Percentiles rank a stretch among this genome's conserved stretches.
phyloP scores from a whole-genome alignment of 805 yeast genomes.

The Metschnikowia sp. region DNA sequence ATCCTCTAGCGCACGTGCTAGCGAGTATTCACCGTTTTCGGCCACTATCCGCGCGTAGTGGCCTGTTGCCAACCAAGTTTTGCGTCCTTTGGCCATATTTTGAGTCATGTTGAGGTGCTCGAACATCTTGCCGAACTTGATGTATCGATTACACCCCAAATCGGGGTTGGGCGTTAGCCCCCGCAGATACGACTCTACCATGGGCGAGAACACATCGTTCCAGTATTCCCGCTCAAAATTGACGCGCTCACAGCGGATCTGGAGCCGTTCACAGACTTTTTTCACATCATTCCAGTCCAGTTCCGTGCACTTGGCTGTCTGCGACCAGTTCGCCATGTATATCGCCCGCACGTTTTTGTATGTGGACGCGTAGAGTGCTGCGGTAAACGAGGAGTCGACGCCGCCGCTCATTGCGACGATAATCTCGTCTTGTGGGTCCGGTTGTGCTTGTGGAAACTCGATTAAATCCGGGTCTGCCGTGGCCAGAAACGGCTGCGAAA shows the following conservation, averaged over 20 bases:
- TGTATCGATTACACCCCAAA: conserved; percentile 76
- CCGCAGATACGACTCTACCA: conserved; percentile 64
- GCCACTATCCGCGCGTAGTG: conserved; percentile 63
- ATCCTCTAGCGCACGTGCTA: conserved; percentile 55
- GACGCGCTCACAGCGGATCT: conserved; percentile 69
- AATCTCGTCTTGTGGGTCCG: conserved; percentile 54
- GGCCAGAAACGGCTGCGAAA: too few species aligned
- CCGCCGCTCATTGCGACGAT: conserved; percentile 95
- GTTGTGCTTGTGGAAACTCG: conserved; percentile 39
- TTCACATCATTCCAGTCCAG: conserved; percentile 86
- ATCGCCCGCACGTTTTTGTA: conserved; percentile 69
- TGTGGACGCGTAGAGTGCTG: conserved; percentile 57
- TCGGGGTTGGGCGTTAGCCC: conserved; percentile 97
- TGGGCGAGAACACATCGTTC: conserved; percentile 88
- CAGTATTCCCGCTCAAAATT: conserved; percentile 91
- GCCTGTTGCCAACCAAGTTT: conserved; percentile 81
- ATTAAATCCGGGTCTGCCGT: too few species aligned
- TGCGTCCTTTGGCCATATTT: conserved; percentile 7
- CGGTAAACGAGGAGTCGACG: conserved; percentile 90
- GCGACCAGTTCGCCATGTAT: conserved; percentile 92
- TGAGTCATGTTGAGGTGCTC: conserved; percentile 42
- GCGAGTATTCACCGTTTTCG: conserved; percentile 29
- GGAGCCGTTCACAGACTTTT: conserved; percentile 54
- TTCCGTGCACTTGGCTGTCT: conserved; percentile 69
- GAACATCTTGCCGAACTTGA: conserved; percentile 81